Base-by-base conservation (phyloP, 2,329 filamentous ascomycete species). In the Amauroascus verrucosus region DNA sequence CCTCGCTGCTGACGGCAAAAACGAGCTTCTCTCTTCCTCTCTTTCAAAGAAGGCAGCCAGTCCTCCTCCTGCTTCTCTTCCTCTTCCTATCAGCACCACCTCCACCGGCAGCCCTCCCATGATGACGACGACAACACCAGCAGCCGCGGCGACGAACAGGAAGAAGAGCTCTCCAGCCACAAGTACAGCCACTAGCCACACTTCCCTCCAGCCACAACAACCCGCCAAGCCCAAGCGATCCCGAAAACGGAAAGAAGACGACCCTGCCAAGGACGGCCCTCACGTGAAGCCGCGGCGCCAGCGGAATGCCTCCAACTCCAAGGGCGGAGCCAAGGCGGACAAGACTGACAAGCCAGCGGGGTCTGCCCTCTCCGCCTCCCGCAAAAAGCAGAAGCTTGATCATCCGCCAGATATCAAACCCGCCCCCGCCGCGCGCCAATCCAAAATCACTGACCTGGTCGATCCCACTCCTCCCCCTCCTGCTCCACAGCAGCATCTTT, bases 331-430 rank as follows among this genome's bases (percentile, higher is more conserved):
- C 22, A 50, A 50, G 48, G 47, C 33, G 64, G 51, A 33, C 60
- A 28, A 65, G 37, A 16, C 35, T 63, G 51, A 37, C 60, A 28
- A 64, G 59, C 52, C 67, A 65, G 55, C 68, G 65, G 24, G 63
- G 52, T 69, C 69, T 54, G 66, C 66, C n/a, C 62, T 61, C 33
- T 59, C 63, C 35, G 61, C 60, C 67, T 2, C 75, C 55, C 76
- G 78, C 60, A 51, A 74, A 62, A 73, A 71, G 59, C 64, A 66
- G 43, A 74, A 73, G 62, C 60, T 71, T 48, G 71, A 73, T 61
- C 65, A 61, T 45, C 57, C 47, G 14, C 53, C 58, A 33, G 60
- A 60, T 11, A 44, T 56, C 56, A 56, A 60, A 45, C 50, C 50
- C 20, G 53, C 63, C 53, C 43, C 62, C 56, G 56, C 59, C 38